phyloP scores from a whole-genome alignment of 2,329 filamentous ascomycete species.

The Phialophora tarda region DNA sequence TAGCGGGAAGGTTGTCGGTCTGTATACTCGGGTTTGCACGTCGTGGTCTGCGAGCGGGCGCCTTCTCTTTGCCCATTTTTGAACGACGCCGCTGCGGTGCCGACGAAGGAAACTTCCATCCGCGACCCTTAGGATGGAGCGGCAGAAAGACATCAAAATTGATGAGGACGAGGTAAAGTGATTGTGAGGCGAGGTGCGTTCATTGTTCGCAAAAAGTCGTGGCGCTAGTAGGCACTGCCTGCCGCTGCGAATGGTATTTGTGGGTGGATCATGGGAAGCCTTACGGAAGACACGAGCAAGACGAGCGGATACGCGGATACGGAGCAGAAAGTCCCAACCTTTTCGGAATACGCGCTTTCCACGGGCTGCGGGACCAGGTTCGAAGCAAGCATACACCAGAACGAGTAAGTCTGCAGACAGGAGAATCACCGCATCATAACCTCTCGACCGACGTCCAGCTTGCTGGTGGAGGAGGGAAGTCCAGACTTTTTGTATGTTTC shows the following conservation, averaged over 20 bases:
- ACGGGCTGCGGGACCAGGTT: no score
- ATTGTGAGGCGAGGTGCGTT: not conserved
- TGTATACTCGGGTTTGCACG: not conserved
- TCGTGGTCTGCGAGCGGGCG: not conserved
- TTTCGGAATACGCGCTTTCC: not conserved
- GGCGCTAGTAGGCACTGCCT: not conserved
- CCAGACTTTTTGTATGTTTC: not conserved
- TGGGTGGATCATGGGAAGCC: not conserved
- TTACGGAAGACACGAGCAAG: not conserved
- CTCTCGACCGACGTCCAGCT: not conserved
- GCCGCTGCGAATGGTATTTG: not conserved
- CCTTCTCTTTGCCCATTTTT: conserved; percentile 10
- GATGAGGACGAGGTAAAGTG: not conserved
- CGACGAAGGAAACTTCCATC: not conserved
- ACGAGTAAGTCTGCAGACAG: not conserved
- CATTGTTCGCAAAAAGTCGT: not conserved
- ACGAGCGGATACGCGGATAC: not conserved
- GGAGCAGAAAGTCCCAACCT: not conserved
- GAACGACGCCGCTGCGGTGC: not conserved
- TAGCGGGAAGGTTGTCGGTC: conserved; percentile 1
- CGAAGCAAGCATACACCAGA: not conserved
- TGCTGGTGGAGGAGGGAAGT: not conserved
- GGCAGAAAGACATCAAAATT: not conserved
- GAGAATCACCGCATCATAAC: not conserved
- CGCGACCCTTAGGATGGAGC: not conserved